Conservation (phyloP, 148 eudicot species). For the Gaultheria prostrata region DNA sequence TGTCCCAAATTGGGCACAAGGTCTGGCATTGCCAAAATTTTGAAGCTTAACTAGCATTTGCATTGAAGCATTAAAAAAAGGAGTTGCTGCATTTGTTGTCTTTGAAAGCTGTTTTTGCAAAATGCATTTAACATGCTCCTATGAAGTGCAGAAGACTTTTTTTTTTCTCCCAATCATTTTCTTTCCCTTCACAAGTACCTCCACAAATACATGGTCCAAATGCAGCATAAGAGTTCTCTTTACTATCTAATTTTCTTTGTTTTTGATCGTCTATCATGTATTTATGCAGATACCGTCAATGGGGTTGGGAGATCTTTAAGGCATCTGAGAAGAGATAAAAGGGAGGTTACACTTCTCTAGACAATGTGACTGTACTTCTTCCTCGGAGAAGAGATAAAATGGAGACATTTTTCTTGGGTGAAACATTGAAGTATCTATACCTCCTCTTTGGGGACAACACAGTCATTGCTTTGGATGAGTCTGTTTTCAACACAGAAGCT, state of each 20-base stretch:
- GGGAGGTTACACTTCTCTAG: slow-evolving; percentile 93
- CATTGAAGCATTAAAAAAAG: not conserved
- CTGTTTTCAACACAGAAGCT: slow-evolving; percentile 90
- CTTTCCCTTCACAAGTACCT: not conserved
- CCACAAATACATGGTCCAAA: not conserved
- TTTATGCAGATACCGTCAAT: slow-evolving; percentile 73
- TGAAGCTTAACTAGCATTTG: not conserved
- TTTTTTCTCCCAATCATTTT: not conserved
- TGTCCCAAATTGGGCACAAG: not conserved
- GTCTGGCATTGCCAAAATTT: not conserved
- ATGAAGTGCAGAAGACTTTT: not conserved
- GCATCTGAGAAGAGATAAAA: slow-evolving; percentile 97
- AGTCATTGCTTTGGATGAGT: slow-evolving; percentile 67
- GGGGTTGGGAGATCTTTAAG: slow-evolving; percentile 98
- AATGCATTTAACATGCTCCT: not conserved
- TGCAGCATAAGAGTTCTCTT: not conserved
- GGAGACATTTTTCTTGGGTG: slow-evolving; percentile 98
- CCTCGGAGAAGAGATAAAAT: slow-evolving; percentile 90
- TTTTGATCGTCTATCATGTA: slow-evolving; percentile 10
- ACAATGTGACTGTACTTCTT: slow-evolving; percentile 79
- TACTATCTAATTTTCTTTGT: not conserved
- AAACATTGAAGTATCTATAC: slow-evolving; percentile 83
- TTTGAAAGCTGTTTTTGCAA: not conserved
- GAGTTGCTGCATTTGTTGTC: not conserved
- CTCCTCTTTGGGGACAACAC: slow-evolving; percentile 59